Percentiles rank a stretch among this genome's conserved stretches.
Conservation (phyloP, 2,329 filamentous ascomycete genomes). For the Ramichloridium luteum region DNA sequence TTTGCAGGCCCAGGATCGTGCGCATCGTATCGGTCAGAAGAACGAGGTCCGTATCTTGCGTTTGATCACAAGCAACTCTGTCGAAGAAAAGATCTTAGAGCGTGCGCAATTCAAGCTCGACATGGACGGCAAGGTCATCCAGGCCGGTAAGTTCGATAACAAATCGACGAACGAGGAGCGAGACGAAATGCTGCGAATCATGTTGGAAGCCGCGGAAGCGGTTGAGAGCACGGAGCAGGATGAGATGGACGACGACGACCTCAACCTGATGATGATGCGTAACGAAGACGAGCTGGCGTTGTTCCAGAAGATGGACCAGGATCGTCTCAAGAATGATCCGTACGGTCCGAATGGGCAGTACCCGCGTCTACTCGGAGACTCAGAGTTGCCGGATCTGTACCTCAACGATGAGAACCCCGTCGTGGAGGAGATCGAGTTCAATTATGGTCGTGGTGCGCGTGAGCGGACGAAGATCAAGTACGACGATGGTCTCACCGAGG, state of each 20-base stretch:
- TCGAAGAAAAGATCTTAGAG: slow-evolving; percentile 97
- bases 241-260: slow-evolving; percentile 96
- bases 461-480: slow-evolving; percentile 92
- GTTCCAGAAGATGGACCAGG: slow-evolving; percentile 76
- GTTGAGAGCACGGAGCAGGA: slow-evolving; percentile 69
- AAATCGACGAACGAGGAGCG: slow-evolving; percentile 98
- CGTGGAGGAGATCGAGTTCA: slow-evolving; percentile 65
- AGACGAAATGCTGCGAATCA: slow-evolving; percentile 87
- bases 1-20: slow-evolving; percentile 97
- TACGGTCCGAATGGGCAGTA: slow-evolving; percentile 64
- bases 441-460: slow-evolving; percentile 77
- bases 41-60: slow-evolving; percentile 96
- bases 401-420: slow-evolving; percentile 73
- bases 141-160: slow-evolving; percentile 98
- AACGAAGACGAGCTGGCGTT: slow-evolving; percentile 63
- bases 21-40: slow-evolving; percentile 99
- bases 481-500: slow-evolving; percentile 93
- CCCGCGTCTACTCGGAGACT: slow-evolving; percentile 74
- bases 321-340: slow-evolving; percentile 50
- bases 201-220: slow-evolving; percentile 68
- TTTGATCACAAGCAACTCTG: slow-evolving; percentile 90
- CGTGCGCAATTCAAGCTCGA: slow-evolving; percentile 95
- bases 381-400: slow-evolving; percentile 89
- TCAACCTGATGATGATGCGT: slow-evolving; percentile 88
- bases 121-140: slow-evolving; percentile 99